These are phyloP conservation scores for Alternaria consortialis DNA, from an alignment of 2,329 filamentous ascomycete genomes.

Conservation along the genomic window DNA sequence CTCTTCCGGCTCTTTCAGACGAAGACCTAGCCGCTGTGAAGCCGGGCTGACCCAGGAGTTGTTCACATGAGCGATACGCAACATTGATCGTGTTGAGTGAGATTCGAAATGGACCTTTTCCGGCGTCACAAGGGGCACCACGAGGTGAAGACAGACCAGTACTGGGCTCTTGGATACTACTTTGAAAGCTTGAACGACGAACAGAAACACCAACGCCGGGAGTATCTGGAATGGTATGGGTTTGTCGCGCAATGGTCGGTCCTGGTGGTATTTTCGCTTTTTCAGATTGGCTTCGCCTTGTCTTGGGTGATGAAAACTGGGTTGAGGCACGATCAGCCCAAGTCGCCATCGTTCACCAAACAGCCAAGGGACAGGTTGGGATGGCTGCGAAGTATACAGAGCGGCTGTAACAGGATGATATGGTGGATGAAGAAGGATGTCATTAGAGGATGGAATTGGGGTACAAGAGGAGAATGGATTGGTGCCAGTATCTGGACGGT, in stretches of 20 bases:
- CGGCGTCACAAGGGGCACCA: constrained; percentile 35
- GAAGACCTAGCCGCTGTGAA: constrained; percentile 3
- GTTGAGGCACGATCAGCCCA: constrained; percentile 47
- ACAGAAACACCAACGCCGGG: constrained; percentile 61
- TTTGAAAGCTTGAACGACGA: constrained; percentile 62
- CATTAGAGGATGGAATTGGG: constrained; percentile 57
- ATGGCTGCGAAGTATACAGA: constrained; percentile 36
- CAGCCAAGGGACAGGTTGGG: constrained; percentile 29
- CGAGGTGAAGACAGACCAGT: constrained; percentile 35
- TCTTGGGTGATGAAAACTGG: constrained; percentile 43
- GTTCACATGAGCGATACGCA: constrained; percentile 1
- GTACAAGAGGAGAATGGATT: constrained; percentile 62
- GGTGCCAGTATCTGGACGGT: constrained; percentile 58
- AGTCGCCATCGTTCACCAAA: constrained; percentile 55
- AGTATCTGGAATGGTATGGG: constrained; percentile 64
- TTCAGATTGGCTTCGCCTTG: constrained; percentile 52
- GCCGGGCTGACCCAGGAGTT: background rate
- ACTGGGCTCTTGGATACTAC: constrained; percentile 57
- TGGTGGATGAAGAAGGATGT: constrained; percentile 60
- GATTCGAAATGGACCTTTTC: constrained; percentile 25
- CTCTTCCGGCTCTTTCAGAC: background rate
- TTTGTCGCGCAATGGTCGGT: constrained; percentile 65
- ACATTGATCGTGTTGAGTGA: background rate
- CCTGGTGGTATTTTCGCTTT: constrained; percentile 56
- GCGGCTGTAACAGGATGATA: constrained; percentile 35